Evolutionary conservation across 305 asterid genomes (phyloP), one percentile per base, ranked within the genome.

Genomic region (Fraxinus sp.): DNA sequence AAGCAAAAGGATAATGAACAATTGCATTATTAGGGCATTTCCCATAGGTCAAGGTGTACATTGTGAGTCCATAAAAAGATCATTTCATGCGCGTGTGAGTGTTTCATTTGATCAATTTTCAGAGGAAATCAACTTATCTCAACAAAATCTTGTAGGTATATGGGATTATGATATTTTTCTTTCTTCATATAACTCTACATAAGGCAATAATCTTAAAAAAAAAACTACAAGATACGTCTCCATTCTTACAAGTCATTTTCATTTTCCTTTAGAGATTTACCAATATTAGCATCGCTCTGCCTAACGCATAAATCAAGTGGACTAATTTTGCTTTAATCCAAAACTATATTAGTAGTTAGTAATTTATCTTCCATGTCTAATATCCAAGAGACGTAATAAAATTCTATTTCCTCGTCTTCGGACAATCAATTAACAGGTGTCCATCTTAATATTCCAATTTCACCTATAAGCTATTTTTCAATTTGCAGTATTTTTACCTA

Each of bases 1-100:
- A 64, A 77, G 76, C 64, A 85, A 72, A 84, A 33, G 32, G 39
- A n/a, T 57, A 57, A 57, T 57, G 66, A 18, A 57, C 28, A 79
- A 73, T 57, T 5, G 74, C 22, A 39, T 18, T 68, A 55, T 77
- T 32, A 32, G 14, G 26, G 28, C 20, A 78, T 22, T 30, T 78
- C 52, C 52, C 20, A 68, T 68, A 16, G 6, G 74, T 68, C 20
- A 68, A 28, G 20, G 37, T 68, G 74, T 68, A 68, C n/a, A 3
- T 71, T 66, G 72, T 32, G 11, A 78, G 73, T 7, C 70, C n/a
- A 46, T 13, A 46, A 46, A n/a, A 76, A 10, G 22, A 41, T 76
- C 28, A 11, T 41, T 44, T 14, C 30, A 44, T 44, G 52, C 3
- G 35, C 8, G 30, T 0, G 80, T 52, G 62, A 55, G 68, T 7